Evolutionary conservation across 352 stramenopile species (phyloP).

Genomic region (Saprolegnia parasitica): DNA sequence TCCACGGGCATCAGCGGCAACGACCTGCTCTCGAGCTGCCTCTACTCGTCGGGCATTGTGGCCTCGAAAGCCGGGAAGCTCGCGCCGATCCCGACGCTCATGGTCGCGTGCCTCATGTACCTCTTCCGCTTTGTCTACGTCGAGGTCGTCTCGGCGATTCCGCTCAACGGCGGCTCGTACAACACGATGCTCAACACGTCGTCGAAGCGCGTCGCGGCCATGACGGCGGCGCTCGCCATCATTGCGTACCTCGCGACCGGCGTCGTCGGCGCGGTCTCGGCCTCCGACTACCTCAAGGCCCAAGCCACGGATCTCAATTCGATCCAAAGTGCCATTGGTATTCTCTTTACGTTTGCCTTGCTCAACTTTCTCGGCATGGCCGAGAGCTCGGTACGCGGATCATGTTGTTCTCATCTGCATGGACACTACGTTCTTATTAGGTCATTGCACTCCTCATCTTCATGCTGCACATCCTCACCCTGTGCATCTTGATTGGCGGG

Average conservation of each 20-base stretch:
- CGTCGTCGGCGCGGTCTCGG: constrained; percentile 58
- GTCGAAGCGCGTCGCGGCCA: constrained; percentile 82
- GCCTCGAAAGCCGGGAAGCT: constrained; percentile 75
- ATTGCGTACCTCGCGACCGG: constrained; percentile 90
- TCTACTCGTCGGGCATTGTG: constrained; percentile 75
- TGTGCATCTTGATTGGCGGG: constrained; percentile 63
- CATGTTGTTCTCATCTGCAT: too few species aligned
- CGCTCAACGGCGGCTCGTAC: constrained; percentile 89
- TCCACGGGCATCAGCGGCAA: constrained; percentile 90
- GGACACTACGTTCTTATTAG: neutral
- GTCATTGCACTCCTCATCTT: constrained; percentile 82
- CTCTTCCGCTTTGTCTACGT: constrained; percentile 86
- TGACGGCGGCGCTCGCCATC: constrained; percentile 84
- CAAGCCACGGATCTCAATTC: constrained; percentile 43
- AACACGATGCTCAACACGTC: constrained; percentile 91
- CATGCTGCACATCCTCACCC: constrained; percentile 66
- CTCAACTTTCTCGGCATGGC: constrained; percentile 82
- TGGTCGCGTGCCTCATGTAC: constrained; percentile 71
- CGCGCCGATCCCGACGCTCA: constrained; percentile 70
- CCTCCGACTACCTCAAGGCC: constrained; percentile 56
- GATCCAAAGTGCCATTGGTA: constrained; percentile 39
- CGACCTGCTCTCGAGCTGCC: constrained; percentile 85
- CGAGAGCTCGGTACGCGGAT: constrained; percentile 63
- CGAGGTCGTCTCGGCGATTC: constrained; percentile 86
- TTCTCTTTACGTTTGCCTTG: constrained; percentile 81